Percentiles rank a stretch among this genome's conserved stretches.
phyloP scores from a whole-genome alignment of 2,329 filamentous ascomycete genomes.

The Diaporthe sp. region DNA sequence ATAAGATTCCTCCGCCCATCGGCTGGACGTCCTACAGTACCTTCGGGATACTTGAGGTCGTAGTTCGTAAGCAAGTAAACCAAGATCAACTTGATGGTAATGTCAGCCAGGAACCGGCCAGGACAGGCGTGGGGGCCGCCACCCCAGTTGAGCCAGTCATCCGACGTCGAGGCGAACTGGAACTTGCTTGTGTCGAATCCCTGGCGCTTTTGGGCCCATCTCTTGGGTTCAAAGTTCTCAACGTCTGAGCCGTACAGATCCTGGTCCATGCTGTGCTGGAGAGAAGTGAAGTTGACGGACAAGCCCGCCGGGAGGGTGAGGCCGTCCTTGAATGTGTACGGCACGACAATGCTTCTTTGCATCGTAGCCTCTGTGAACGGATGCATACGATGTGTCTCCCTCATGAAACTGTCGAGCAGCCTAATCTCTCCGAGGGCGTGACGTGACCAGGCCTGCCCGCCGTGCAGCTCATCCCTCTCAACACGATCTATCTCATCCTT shows the following conservation, averaged over 20 bases:
- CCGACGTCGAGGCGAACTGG: slow-evolving; percentile 45
- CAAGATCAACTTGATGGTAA: slow-evolving; percentile 45
- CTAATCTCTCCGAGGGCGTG: slow-evolving; percentile 42
- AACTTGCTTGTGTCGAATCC: slow-evolving; percentile 44
- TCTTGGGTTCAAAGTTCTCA: slow-evolving; percentile 43
- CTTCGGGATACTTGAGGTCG: slow-evolving; percentile 44
- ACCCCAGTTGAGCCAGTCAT: slow-evolving; percentile 46
- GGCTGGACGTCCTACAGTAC: slow-evolving; percentile 35
- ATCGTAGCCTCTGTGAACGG: slow-evolving; percentile 41
- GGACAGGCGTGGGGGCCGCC: slow-evolving; percentile 45
- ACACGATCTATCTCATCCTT: slow-evolving; percentile 42
- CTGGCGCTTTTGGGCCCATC: slow-evolving; percentile 41
- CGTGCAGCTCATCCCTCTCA: slow-evolving; percentile 38
- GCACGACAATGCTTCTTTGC: slow-evolving; percentile 17
- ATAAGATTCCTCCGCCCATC: slow-evolving; percentile 34
- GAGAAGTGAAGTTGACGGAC: slow-evolving; percentile 43
- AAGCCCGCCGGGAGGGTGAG: slow-evolving; percentile 42
- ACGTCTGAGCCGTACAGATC: slow-evolving; percentile 34
- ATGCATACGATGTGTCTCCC: slow-evolving; percentile 43
- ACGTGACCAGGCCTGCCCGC: slow-evolving; percentile 40
- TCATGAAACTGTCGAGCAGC: slow-evolving; percentile 44
- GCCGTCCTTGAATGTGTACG: slow-evolving; percentile 40
- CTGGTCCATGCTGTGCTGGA: slow-evolving; percentile 41
- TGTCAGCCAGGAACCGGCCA: slow-evolving; percentile 33
- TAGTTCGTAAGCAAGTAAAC: slow-evolving; percentile 44